Percentiles rank a stretch among this genome's conserved stretches.
Evolutionary conservation across 2,329 filamentous ascomycete species (phyloP).

Genomic region (Diaporthe capsici): DNA sequence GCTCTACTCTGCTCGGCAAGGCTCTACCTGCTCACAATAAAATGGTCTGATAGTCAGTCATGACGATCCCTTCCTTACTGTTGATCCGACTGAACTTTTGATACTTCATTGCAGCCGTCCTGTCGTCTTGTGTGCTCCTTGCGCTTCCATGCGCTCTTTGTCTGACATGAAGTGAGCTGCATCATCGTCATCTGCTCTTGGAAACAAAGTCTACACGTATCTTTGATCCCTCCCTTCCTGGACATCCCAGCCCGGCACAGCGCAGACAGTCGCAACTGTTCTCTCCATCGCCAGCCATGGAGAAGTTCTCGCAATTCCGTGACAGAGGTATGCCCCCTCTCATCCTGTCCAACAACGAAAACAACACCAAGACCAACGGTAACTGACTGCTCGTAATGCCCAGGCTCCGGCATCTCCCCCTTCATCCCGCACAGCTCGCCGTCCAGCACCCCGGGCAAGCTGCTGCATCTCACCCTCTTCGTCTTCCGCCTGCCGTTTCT

Average conservation of each 20-base stretch:
- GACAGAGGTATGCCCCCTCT: slow-evolving; percentile 78
- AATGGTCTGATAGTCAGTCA: slow-evolving; percentile 26
- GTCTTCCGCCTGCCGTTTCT: slow-evolving; percentile 85
- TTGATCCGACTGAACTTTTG: not conserved
- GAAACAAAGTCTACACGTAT: not conserved
- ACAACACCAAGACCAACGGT: slow-evolving; percentile 9
- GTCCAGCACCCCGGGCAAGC: slow-evolving; percentile 71
- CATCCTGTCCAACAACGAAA: slow-evolving; percentile 17
- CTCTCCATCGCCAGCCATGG: slow-evolving; percentile 70
- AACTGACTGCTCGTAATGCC: not conserved
- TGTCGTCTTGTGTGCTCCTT: not conserved
- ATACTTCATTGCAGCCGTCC: not conserved
- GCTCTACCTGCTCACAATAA: slow-evolving; percentile 17
- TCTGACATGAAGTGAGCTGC: slow-evolving; percentile 33
- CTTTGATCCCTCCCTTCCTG: not conserved
- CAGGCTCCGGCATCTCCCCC: slow-evolving; percentile 95
- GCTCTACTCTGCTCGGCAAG: slow-evolving; percentile 12
- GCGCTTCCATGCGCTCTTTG: slow-evolving; percentile 22
- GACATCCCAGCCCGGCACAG: not conserved
- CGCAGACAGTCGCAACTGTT: not conserved
- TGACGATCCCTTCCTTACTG: slow-evolving; percentile 29
- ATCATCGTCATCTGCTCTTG: not conserved
- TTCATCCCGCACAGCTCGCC: slow-evolving; percentile 87
- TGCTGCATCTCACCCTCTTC: slow-evolving; percentile 81
- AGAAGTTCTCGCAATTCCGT: slow-evolving; percentile 94